Percentiles rank a stretch among this genome's conserved stretches.
These are phyloP conservation scores for Marasmius sp. DNA, from an alignment of 1,284 basidiomycete genomes.

Conservation along the genomic window DNA sequence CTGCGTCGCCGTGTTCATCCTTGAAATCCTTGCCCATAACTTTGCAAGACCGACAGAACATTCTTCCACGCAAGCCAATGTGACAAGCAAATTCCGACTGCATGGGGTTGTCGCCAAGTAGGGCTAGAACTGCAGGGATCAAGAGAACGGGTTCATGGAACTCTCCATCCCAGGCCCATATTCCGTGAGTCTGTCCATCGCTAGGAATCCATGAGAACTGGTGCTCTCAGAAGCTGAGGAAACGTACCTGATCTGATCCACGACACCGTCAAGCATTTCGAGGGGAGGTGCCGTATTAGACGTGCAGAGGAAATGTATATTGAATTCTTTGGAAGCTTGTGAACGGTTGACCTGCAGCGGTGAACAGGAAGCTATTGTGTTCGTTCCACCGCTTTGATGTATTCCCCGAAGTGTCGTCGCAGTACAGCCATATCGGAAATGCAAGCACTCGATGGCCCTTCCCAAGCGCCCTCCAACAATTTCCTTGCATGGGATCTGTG, in stretches of 20 bases:
- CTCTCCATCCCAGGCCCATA: conserved; percentile 18
- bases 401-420: conserved; percentile 42
- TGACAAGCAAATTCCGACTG: conserved; percentile 23
- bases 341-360: conserved; percentile 27
- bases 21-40: conserved; percentile 24
- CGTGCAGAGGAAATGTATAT: conserved; percentile 28
- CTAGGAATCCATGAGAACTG: too few species aligned
- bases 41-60: conserved; percentile 37
- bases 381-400: conserved; percentile 43
- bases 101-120: conserved; percentile 27
- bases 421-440: conserved; percentile 35
- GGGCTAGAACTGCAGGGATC: too few species aligned
- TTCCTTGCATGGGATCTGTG: too few species aligned
- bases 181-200: too few species aligned
- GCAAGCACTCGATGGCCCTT: background rate
- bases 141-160: too few species aligned
- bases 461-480: too few species aligned
- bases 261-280: conserved; percentile 25
- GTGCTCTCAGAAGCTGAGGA: conserved; percentile 9
- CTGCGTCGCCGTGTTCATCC: conserved; percentile 3
- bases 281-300: conserved; percentile 26
- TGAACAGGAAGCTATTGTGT: conserved; percentile 33
- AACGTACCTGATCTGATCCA: conserved; percentile 17
- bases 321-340: conserved; percentile 17
- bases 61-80: conserved; percentile 28